phyloP scores from a whole-genome alignment of 768 basidiomycete species.

The Boletus pseudopeckii region DNA sequence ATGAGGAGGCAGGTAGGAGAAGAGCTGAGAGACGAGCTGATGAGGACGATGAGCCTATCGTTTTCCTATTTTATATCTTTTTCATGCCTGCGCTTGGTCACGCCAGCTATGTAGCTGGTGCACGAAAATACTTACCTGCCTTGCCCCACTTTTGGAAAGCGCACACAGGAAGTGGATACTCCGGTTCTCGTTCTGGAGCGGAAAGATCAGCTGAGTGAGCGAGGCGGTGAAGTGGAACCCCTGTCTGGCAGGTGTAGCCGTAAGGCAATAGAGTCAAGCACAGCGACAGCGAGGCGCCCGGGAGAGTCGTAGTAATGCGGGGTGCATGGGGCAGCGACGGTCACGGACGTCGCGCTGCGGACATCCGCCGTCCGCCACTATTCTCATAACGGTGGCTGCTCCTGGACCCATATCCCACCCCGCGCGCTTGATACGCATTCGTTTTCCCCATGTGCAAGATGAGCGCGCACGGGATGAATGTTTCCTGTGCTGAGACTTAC shows the following conservation, averaged over 20 bases:
- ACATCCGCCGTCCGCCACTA: not conserved
- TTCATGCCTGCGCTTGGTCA: too few relatives aligned
- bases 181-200: not conserved
- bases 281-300: not conserved
- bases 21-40: not conserved
- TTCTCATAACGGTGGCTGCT: conserved; percentile 8
- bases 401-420: not conserved
- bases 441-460: not conserved
- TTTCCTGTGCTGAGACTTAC: not conserved
- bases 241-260: not conserved
- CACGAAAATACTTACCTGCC: too few relatives aligned
- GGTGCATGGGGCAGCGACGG: not conserved
- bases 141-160: not conserved
- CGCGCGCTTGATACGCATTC: not conserved
- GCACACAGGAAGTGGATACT: not conserved
- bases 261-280: too few relatives aligned
- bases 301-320: too few relatives aligned
- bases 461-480: not conserved
- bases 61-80: too few relatives aligned
- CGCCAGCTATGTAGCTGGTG: too few relatives aligned
- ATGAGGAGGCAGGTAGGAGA: not conserved
- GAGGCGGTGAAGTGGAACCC: not conserved
- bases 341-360: not conserved
- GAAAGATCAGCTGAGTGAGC: conserved; percentile 4
- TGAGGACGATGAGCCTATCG: not conserved